phyloP scores from a whole-genome alignment of 371 early-diverging fungal species.

The Mortierella polycephala region DNA sequence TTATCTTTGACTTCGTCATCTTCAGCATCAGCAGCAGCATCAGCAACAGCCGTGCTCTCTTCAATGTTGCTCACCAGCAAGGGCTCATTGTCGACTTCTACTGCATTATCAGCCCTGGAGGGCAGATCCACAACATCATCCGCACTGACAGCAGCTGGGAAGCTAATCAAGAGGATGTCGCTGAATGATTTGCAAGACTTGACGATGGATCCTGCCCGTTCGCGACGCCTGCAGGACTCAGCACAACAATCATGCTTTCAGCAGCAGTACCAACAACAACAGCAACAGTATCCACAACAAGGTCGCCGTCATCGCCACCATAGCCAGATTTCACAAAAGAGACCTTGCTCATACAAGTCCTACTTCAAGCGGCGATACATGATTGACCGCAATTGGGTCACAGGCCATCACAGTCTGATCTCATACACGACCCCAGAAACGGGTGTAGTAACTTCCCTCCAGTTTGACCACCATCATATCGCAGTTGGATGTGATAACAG shows the following conservation, averaged over 20 bases:
- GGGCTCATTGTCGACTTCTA: constrained; percentile 15
- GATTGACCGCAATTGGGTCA: constrained; percentile 81
- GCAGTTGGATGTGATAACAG: constrained; percentile 89
- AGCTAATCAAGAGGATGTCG: neutral
- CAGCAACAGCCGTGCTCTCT: constrained; percentile 33
- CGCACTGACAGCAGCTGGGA: neutral
- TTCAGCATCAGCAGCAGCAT: neutral
- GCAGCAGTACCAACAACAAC: constrained; percentile 6
- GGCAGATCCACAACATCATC: constrained; percentile 5
- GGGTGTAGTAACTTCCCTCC: constrained; percentile 86
- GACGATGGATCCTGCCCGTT: neutral
- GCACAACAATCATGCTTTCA: neutral
- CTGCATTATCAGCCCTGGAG: constrained; percentile 12
- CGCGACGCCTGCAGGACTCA: neutral
- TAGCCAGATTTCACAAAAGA: neutral
- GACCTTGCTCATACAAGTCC: constrained; percentile 72
- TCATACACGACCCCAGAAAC: constrained; percentile 81
- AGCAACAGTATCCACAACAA: constrained; percentile 6
- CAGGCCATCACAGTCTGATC: constrained; percentile 74
- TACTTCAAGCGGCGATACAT: constrained; percentile 80
- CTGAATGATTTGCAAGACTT: neutral
- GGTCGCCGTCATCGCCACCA: neutral
- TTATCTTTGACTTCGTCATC: constrained; percentile 8
- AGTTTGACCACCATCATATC: constrained; percentile 87
- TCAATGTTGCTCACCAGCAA: constrained; percentile 47